Conservation (phyloP, 2,329 filamentous ascomycete genomes). For the Xylaria arbuscula region DNA sequence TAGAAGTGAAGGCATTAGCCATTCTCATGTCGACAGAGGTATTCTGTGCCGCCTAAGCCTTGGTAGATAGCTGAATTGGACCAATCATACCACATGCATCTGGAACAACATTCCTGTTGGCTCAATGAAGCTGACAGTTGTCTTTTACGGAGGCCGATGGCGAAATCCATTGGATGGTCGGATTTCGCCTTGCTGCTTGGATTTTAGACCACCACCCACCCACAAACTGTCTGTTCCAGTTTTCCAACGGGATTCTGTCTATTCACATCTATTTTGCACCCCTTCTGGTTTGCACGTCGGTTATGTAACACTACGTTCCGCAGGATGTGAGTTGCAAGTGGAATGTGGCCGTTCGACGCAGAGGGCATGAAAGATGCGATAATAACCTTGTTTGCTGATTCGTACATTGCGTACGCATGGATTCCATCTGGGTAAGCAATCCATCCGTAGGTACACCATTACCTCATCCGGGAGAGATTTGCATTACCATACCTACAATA, state of each 20-base stretch:
- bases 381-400: too few relatives aligned
- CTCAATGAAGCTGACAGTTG: background rate
- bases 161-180: background rate
- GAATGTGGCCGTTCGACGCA: background rate
- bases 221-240: background rate
- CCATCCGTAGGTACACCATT: too few relatives aligned
- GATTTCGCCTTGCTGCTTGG: background rate
- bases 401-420: too few relatives aligned
- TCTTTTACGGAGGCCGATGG: background rate
- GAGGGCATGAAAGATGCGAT: background rate
- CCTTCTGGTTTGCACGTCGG: background rate
- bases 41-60: background rate
- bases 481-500: too few relatives aligned
- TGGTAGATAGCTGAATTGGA: background rate
- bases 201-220: background rate
- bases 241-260: background rate
- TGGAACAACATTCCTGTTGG: background rate
- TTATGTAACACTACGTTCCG: slow-evolving; percentile 2
- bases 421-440: too few relatives aligned
- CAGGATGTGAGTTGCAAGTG: background rate
- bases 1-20: background rate
- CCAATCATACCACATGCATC: background rate
- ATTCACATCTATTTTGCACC: background rate
- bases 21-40: background rate
- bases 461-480: too few relatives aligned